Percentiles rank a stretch among this genome's conserved stretches.
Evolutionary conservation across 306 rosid genomes (phyloP).

Genomic region (Citrullus mucosospermus): DNA sequence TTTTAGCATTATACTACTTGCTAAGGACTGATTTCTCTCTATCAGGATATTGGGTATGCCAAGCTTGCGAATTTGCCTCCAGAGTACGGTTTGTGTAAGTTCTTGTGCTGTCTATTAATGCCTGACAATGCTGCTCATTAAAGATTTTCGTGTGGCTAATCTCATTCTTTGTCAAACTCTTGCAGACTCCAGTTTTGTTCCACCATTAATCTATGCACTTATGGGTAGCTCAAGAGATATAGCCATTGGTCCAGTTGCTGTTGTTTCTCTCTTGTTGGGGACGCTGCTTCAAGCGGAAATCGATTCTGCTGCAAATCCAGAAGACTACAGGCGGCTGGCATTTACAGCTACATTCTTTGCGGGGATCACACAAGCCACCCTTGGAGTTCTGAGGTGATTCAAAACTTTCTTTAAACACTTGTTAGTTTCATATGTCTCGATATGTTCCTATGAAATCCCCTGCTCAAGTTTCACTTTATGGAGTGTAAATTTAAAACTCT

Average conservation of each 20-base stretch:
- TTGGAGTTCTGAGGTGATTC: constrained; percentile 20
- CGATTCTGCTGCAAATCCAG: neutral
- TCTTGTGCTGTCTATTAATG: neutral
- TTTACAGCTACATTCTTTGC: constrained; percentile 28
- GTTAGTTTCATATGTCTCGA: neutral
- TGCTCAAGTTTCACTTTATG: neutral
- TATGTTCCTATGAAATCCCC: neutral
- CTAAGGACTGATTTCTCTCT: neutral
- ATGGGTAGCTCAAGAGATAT: constrained; percentile 35
- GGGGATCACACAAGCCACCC: constrained; percentile 18
- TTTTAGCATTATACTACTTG: neutral
- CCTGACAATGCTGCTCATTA: neutral
- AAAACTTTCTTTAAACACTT: neutral
- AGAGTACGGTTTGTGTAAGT: constrained; percentile 22
- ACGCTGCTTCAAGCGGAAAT: constrained; percentile 14
- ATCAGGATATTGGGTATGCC: constrained; percentile 29
- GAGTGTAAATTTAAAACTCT: neutral
- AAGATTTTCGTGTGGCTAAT: neutral
- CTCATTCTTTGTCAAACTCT: neutral
- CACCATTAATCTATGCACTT: constrained; percentile 23
- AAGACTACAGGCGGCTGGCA: constrained; percentile 15
- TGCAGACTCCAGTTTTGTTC: constrained; percentile 30
- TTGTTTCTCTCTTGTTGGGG: constrained; percentile 29
- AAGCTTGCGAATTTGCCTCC: constrained; percentile 22
- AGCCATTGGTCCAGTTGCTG: constrained; percentile 29